Percentiles rank a stretch among this genome's conserved stretches.
These are phyloP conservation scores for Trichoderma sp. DNA, from an alignment of 2,329 filamentous ascomycete species.

Conservation along the genomic window DNA sequence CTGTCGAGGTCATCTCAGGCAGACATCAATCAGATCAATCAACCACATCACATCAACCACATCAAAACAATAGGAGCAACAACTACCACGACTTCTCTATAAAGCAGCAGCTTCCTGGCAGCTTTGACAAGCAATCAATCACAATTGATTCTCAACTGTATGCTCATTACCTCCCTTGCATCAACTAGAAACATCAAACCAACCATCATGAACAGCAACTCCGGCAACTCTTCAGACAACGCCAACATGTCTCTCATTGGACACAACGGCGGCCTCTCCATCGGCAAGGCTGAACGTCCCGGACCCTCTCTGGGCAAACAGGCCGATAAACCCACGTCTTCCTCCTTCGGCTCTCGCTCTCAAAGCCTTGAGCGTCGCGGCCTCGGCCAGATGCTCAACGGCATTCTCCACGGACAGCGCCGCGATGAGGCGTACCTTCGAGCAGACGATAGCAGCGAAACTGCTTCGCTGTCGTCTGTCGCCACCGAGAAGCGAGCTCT, in stretches of 20 bases:
- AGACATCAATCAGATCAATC: slow-evolving; percentile 11
- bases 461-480: slow-evolving; percentile 22
- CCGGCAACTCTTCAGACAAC: background rate
- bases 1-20: slow-evolving; percentile 9
- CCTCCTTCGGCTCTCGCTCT: background rate
- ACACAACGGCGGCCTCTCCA: slow-evolving; percentile 14
- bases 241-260: slow-evolving; percentile 23
- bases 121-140: background rate
- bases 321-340: background rate
- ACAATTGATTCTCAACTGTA: background rate
- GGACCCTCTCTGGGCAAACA: slow-evolving; percentile 9
- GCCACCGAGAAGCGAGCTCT: slow-evolving; percentile 18
- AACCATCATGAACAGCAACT: background rate
- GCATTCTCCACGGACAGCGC: slow-evolving; percentile 18
- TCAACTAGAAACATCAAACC: background rate
- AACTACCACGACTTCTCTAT: background rate
- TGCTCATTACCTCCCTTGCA: background rate
- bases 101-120: background rate
- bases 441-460: slow-evolving; percentile 7
- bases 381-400: slow-evolving; percentile 2
- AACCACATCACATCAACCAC: background rate
- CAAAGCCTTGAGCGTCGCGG: background rate
- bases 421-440: slow-evolving; percentile 10
- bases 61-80: background rate
- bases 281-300: slow-evolving; percentile 22